Conservation (phyloP, 1,284 basidiomycete genomes). For the Takashimella koratensis region DNA sequence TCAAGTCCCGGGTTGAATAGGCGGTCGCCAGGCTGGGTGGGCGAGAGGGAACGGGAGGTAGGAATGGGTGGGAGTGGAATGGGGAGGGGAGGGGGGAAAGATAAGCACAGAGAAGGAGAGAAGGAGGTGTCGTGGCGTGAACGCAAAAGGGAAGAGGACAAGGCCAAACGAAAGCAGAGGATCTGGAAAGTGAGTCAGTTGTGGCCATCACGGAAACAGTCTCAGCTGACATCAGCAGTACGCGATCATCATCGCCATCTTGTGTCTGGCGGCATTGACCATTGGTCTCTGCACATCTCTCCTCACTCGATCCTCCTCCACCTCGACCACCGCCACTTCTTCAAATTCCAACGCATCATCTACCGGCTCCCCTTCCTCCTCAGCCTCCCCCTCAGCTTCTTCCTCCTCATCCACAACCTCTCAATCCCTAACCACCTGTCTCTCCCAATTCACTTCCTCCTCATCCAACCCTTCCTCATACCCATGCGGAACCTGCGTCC, state of each 20-base stretch:
- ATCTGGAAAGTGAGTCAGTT: constrained; percentile 20
- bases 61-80: constrained; percentile 1
- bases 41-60: constrained; percentile 6
- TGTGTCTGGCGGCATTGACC: constrained; percentile 26
- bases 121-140: constrained; percentile 13
- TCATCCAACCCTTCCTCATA: constrained; percentile 28
- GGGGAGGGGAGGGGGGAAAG: constrained; percentile 2
- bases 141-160: constrained; percentile 7
- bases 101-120: constrained; percentile 10
- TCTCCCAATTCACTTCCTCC: constrained; percentile 31
- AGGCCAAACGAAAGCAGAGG: constrained; percentile 13
- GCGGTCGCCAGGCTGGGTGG: constrained; percentile 15
- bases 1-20: neutral
- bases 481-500: constrained; percentile 40
- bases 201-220: too few relatives aligned
- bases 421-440: constrained; percentile 34
- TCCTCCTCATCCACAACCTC: constrained; percentile 9
- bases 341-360: neutral
- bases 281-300: constrained; percentile 36
- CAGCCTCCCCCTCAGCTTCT: neutral
- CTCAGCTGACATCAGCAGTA: too few relatives aligned
- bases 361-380: neutral
- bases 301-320: constrained; percentile 13
- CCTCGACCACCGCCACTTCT: neutral
- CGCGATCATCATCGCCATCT: constrained; percentile 19